Evolutionary conservation across 345 rosid species (phyloP).

Genomic region (Camelina neglecta): DNA sequence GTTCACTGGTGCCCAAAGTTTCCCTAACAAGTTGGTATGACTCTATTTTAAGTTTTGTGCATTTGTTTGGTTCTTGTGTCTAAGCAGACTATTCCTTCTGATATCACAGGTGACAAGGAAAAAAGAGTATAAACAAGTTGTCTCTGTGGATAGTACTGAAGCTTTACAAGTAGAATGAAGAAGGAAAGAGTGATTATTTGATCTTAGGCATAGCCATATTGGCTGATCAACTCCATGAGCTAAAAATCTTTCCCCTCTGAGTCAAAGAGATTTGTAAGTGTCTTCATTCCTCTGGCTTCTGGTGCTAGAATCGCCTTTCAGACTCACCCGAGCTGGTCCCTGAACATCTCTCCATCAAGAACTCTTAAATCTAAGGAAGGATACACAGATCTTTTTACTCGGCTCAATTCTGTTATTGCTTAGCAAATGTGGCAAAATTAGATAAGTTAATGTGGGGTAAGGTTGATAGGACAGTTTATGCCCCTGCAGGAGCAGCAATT

Average conservation of each 20-base stretch:
- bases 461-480: background rate
- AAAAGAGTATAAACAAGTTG: conserved; percentile 39
- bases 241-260: background rate
- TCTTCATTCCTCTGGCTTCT: background rate
- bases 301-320: conserved; percentile 6
- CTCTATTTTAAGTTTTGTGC: background rate
- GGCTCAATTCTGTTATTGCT: conserved; percentile 9
- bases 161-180: conserved; percentile 38
- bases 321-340: conserved; percentile 6
- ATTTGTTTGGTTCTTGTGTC: conserved; percentile 1
- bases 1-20: conserved; percentile 26
- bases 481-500: conserved; percentile 15
- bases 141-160: conserved; percentile 26
- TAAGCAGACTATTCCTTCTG: conserved; percentile 1
- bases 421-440: background rate
- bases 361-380: background rate
- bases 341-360: conserved; percentile 24
- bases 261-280: conserved; percentile 1
- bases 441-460: background rate
- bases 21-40: conserved; percentile 43
- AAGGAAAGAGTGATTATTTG: conserved; percentile 25
- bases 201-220: conserved; percentile 25
- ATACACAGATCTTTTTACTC: background rate
- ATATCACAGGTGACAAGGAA: conserved; percentile 36
- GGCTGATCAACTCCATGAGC: conserved; percentile 18